Percentiles rank a stretch among this genome's conserved stretches.
Conservation (phyloP, 305 asterid species). For the Salvia sclarea region DNA sequence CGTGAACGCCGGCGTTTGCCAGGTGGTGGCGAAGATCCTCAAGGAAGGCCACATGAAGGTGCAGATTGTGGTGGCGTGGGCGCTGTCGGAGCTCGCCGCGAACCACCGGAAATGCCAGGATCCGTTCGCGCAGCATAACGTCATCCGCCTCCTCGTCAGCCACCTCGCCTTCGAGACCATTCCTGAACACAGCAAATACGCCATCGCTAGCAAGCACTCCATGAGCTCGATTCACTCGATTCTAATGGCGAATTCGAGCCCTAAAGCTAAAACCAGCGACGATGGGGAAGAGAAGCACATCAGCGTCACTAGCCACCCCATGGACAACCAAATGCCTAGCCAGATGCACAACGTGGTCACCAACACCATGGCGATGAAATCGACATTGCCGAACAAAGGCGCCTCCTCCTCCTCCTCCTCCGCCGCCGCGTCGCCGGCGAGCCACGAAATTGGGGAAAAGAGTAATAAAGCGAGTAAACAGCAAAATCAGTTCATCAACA, state of each 20-base stretch:
- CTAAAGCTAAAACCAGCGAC: background rate
- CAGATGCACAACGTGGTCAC: constrained; percentile 52
- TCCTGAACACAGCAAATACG: constrained; percentile 51
- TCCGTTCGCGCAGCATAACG: constrained; percentile 47
- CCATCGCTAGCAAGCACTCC: constrained; percentile 37
- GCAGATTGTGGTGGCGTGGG: constrained; percentile 58
- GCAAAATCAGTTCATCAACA: background rate
- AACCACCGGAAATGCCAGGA: constrained; percentile 55
- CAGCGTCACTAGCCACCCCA: constrained; percentile 23
- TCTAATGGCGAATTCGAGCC: constrained; percentile 44
- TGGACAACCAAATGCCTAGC: constrained; percentile 36
- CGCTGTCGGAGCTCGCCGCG: constrained; percentile 50
- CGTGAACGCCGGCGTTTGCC: constrained; percentile 55
- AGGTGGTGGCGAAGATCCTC: constrained; percentile 54
- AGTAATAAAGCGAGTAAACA: constrained; percentile 16
- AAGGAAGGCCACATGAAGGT: constrained; percentile 57
- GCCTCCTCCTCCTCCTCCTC: background rate
- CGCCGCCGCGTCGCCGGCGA: background rate
- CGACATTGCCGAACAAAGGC: background rate
- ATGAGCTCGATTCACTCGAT: constrained; percentile 44
- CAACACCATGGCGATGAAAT: constrained; percentile 51
- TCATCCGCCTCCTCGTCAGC: constrained; percentile 48
- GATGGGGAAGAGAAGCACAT: constrained; percentile 15
- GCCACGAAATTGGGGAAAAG: no score
- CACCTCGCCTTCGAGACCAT: constrained; percentile 57